Evolutionary conservation across 768 basidiomycete genomes (phyloP), one percentile per base, ranked within the genome.

Genomic region (Hortiboletus flavorubellus): DNA sequence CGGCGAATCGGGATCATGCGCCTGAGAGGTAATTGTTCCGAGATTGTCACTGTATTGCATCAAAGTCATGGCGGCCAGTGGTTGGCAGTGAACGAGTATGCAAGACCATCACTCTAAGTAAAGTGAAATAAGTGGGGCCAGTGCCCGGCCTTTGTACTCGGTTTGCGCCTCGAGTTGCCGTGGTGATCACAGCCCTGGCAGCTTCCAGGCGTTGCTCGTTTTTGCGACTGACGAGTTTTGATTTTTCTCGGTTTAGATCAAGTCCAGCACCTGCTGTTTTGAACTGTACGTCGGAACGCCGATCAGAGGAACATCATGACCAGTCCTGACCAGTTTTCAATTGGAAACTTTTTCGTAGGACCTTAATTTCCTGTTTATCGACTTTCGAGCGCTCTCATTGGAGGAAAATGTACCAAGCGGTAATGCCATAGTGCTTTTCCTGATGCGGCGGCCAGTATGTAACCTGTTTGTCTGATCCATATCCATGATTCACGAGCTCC

Each of bases 1-100:
- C 44, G 51, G 44, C 11, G 38, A 46, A 18, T 6, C 29, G 1
- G 29, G 6, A 8, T 3, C 9, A 26, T 26, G 26, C 26, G 26
- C 4, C 26, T 26, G 26, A 5, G 26, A 26, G 43, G 35, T 26
- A 15, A 29, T 21, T 37, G 18, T 21, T n/a, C 26, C 47, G 26
- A 29, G 26, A 12, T 7, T 16, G 29, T 9, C 23, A 49, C 10
- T 7, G 34, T 14, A 26, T 7, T 12, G 43, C 16, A 56, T 57
- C 46, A 39, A 55, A 30, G 9, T 23, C 26, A n/a, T 6, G 55
- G 26, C 26, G 26, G 26, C 26, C 26, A 26, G 30, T 39, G 18
- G 37, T 38, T 43, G 58, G 58, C 58, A 12, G 58, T 54, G 34
- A 35, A 35, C 14, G 5, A 14, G 34, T 34, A 14, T 12, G 40